Conservation (phyloP, 495 filamentous ascomycete genomes). For the Thozetella sp. region DNA sequence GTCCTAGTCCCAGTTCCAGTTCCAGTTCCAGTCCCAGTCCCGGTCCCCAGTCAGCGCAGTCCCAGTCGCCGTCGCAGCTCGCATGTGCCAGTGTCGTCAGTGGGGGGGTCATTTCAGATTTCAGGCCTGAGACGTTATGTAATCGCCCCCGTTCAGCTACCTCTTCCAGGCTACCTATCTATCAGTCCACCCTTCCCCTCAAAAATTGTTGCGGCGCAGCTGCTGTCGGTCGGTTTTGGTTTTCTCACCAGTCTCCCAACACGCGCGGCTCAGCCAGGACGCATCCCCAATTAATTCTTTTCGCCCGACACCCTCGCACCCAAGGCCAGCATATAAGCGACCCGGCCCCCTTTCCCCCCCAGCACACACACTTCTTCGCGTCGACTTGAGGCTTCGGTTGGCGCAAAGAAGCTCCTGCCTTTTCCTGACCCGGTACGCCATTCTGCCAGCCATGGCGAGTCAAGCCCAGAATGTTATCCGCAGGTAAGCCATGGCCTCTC, state of each 20-base stretch:
- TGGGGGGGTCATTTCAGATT: constrained; percentile 3
- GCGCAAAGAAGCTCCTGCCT: not conserved
- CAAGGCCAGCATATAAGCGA: not conserved
- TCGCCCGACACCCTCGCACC: not conserved
- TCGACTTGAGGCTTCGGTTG: not conserved
- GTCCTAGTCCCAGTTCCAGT: constrained; percentile 4
- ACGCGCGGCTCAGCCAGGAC: not conserved
- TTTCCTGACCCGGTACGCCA: too few species aligned
- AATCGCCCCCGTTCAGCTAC: not conserved
- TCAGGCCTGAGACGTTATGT: constrained; percentile 1
- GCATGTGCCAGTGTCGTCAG: not conserved
- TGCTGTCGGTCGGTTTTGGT: not conserved
- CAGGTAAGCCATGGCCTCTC: constrained; percentile 19
- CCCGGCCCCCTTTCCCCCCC: not conserved
- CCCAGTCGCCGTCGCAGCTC: not conserved
- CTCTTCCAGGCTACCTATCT: too few species aligned
- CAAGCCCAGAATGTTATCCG: constrained; percentile 30
- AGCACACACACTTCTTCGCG: not conserved
- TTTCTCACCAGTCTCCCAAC: constrained; percentile 1
- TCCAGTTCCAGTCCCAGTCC: constrained; percentile 5
- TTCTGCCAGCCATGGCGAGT: constrained; percentile 21
- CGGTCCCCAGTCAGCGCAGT: not conserved
- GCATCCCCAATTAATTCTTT: not conserved
- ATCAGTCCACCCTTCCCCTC: not conserved
- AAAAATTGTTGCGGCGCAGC: constrained; percentile 1